phyloP scores from a whole-genome alignment of 164 flowering plant species.

The Kingdonia uniflora region DNA sequence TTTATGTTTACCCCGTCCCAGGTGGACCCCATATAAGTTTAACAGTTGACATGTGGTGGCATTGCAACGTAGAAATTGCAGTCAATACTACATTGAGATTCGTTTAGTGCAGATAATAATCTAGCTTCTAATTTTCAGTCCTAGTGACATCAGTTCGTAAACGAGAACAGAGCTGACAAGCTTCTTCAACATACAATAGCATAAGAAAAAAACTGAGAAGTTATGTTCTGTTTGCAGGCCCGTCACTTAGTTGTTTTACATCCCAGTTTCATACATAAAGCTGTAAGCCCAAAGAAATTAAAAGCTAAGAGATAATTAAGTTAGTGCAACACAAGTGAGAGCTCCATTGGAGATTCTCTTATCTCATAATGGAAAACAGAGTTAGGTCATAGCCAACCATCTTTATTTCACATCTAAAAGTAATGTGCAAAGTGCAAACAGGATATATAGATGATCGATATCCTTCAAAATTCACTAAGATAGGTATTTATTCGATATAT shows the following conservation, averaged over 20 bases:
- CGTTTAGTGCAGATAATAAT: constrained; percentile 25
- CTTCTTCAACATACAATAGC: constrained; percentile 24
- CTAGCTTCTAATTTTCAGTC: constrained; percentile 2
- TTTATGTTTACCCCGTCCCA: constrained; percentile 76
- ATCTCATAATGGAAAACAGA: no score
- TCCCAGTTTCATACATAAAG: background rate
- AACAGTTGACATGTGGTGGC: constrained; percentile 27
- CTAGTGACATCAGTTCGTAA: background rate
- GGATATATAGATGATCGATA: no score
- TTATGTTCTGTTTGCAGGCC: no score
- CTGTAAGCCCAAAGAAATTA: no score
- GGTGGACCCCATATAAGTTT: constrained; percentile 82
- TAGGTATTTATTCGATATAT: no score
- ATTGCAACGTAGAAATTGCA: constrained; percentile 20
- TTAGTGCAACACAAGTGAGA: no score
- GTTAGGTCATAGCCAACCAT: no score
- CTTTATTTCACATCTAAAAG: no score
- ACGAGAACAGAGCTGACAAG: constrained; percentile 21
- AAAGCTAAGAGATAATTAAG: background rate
- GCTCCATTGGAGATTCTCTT: no score
- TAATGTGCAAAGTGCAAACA: no score
- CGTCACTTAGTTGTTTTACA: no score
- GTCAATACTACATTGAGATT: constrained; percentile 50
- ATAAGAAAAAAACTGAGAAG: background rate
- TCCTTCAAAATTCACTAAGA: no score